phyloP scores from a whole-genome alignment of 208 protist genomes.

The Naegleria fowleri region DNA sequence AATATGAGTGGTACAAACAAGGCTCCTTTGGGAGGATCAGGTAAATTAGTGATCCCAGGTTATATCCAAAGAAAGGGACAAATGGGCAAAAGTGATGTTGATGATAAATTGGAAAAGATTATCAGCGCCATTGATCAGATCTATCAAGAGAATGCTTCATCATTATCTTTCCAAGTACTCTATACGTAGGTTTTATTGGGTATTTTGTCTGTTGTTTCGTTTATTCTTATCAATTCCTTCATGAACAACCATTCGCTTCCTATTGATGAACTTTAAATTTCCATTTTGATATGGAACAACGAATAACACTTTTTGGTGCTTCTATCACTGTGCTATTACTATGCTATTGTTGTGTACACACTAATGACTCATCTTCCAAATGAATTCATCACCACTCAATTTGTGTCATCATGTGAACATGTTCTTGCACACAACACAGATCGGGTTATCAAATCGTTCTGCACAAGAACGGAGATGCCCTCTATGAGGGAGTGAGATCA shows the following conservation, averaged over 20 bases:
- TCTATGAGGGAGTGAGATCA: constrained; percentile 42
- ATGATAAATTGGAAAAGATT: constrained; percentile 28
- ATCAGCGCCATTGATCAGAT: constrained; percentile 55
- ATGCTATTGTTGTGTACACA: not conserved
- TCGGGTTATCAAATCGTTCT: constrained; percentile 9
- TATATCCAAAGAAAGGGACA: constrained; percentile 19
- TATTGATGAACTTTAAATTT: constrained; percentile 19
- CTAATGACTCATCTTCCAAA: not conserved
- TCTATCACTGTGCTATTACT: not conserved
- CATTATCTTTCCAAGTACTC: constrained; percentile 59
- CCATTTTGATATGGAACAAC: not conserved
- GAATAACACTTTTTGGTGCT: not conserved
- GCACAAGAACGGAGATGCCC: constrained; percentile 3
- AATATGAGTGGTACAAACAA: not conserved
- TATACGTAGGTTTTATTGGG: constrained; percentile 47
- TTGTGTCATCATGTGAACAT: not conserved
- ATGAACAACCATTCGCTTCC: not conserved
- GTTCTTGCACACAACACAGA: constrained; percentile 4
- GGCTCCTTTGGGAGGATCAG: not conserved
- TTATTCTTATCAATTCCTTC: not conserved
- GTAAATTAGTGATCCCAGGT: not conserved
- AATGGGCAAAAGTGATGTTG: not conserved
- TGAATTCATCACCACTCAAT: not conserved
- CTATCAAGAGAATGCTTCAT: constrained; percentile 53
- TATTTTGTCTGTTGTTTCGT: not conserved